Evolutionary conservation across 257 asterid species (phyloP).

Genomic region (Oldenlandia corymbosa): DNA sequence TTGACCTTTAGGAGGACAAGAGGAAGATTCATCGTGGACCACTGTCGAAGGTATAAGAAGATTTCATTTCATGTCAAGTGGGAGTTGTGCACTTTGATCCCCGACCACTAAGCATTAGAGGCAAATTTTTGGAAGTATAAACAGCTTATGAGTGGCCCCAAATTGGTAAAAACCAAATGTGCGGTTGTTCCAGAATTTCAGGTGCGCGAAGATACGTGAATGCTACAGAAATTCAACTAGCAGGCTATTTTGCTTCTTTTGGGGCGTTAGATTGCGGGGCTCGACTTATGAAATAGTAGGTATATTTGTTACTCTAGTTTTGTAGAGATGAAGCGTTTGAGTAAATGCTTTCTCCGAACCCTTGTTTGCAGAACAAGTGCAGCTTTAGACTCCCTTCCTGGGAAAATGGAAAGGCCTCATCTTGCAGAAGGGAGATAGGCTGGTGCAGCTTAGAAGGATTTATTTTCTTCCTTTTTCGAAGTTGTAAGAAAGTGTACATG

Average conservation of each 20-base stretch:
- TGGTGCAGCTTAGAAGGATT: background rate
- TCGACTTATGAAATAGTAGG: conserved; percentile 4
- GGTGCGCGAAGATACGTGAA: no score
- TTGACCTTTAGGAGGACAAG: conserved; percentile 15
- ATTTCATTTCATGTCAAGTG: background rate
- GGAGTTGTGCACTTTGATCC: background rate
- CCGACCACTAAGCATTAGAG: background rate
- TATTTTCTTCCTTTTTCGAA: background rate
- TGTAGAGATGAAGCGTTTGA: conserved; percentile 13
- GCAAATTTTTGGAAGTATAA: conserved; percentile 2
- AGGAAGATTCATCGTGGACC: conserved; percentile 8
- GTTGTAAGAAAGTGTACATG: no score
- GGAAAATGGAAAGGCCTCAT: background rate
- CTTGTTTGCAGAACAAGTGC: background rate
- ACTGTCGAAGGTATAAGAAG: conserved; percentile 11
- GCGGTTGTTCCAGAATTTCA: no score
- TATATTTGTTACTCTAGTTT: conserved; percentile 1
- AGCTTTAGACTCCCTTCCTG: background rate
- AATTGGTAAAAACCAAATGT: background rate
- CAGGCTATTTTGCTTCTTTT: background rate
- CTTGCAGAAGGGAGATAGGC: no score
- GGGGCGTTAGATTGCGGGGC: background rate
- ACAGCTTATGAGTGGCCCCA: background rate
- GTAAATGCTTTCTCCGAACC: conserved; percentile 1
- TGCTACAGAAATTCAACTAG: no score